phyloP scores from a whole-genome alignment of 2,329 filamentous ascomycete species.

The Fusarium sp. region DNA sequence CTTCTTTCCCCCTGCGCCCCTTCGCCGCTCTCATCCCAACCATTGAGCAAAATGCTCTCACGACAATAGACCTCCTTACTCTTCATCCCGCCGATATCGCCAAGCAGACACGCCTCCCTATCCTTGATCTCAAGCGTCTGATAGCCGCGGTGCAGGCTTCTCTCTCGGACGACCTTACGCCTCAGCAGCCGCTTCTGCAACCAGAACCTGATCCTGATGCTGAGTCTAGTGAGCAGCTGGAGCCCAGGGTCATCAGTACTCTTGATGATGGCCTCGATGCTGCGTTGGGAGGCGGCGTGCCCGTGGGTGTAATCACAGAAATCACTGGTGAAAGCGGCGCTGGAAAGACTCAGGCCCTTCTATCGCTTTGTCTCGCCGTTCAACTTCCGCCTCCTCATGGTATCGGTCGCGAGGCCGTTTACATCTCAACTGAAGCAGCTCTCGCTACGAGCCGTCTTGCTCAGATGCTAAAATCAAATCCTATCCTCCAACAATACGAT shows the following conservation, averaged over 20 bases:
- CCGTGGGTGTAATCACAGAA: constrained; percentile 85
- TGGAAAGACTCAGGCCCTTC: constrained; percentile 94
- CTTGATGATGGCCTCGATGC: constrained; percentile 80
- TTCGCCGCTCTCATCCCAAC: constrained; percentile 82
- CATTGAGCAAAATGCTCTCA: constrained; percentile 82
- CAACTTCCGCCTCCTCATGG: constrained; percentile 84
- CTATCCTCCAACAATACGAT: constrained; percentile 62
- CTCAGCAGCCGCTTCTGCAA: constrained; percentile 44
- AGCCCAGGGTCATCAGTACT: constrained; percentile 74
- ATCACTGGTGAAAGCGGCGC: constrained; percentile 93
- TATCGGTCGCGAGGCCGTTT: constrained; percentile 80
- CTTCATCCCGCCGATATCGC: constrained; percentile 86
- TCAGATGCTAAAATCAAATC: constrained; percentile 80
- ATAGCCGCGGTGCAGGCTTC: constrained; percentile 74
- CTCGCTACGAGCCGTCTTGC: constrained; percentile 84
- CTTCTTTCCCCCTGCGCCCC: constrained; percentile 78
- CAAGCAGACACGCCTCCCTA: constrained; percentile 84
- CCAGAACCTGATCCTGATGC: constrained; percentile 11
- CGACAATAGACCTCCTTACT: constrained; percentile 86
- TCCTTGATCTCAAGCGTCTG: constrained; percentile 83
- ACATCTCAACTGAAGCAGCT: constrained; percentile 92
- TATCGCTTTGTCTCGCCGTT: constrained; percentile 84
- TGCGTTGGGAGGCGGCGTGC: constrained; percentile 81
- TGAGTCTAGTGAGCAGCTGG: constrained; percentile 1
- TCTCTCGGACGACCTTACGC: constrained; percentile 72